Evolutionary conservation across 2,329 filamentous ascomycete genomes (phyloP), one percentile per base, ranked within the genome.

Genomic region (Trichoderma breve): DNA sequence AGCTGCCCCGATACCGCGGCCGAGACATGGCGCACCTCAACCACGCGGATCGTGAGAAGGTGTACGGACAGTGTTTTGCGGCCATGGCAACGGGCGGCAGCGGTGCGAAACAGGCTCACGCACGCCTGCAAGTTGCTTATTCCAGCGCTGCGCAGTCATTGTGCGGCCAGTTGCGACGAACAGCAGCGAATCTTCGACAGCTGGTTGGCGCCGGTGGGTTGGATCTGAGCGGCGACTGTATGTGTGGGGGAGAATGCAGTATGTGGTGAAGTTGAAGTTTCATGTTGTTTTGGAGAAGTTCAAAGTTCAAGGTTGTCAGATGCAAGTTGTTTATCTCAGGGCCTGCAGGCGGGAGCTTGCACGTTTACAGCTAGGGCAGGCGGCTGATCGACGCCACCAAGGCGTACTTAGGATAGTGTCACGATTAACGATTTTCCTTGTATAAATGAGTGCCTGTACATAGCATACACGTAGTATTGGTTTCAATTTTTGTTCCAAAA

Each of bases 131-230:
- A 26, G 60, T 30, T 7, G 68, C 61, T 8, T 66, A 71, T 18
- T 66, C 69, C 0, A 71, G 69, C 15, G 51, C 36, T 18, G 69
- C 69, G 14, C 63, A 55, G 32, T 34, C 30, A 6, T 5, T 71
- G 69, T 71, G 69, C 4, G 62, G 69, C 34, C 30, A 57, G 21
- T 14, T 71, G 53, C 69, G 69, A 15, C 65, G 62, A 30, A 67
- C 47, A n/a, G 69, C 69, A 14, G 69, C 69, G 4, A 15, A 47
- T 12, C 32, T 71, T 6, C 47, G 69, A 4, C 32, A 57, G 8
- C 30, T 51, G 6, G 3, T 67, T 26, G 69, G 43, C 24, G 26
- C 12, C 18, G 36, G 47, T 39, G 69, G 39, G 30, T 14, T 71
- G 30, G 24, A 71, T 34, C 43, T 71, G 28, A 71, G 69, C 62